Percentiles rank a stretch among this genome's conserved stretches.
Evolutionary conservation across 345 rosid species (phyloP).

Genomic region (Lepidium sativum): DNA sequence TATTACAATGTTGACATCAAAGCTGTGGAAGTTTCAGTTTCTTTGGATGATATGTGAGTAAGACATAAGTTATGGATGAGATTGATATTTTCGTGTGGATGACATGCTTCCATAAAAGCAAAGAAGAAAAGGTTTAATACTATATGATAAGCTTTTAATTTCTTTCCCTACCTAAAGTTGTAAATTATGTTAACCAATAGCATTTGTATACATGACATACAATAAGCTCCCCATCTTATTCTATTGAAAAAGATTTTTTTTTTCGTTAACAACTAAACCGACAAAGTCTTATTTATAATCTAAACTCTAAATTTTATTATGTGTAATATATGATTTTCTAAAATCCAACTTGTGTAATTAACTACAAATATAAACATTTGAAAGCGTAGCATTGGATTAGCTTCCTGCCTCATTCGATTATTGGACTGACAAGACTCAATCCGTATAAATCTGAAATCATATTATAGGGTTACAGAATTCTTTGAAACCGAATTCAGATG

Average conservation of each 20-base stretch:
- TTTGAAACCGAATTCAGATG: too few species aligned
- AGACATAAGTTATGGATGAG: conserved; percentile 17
- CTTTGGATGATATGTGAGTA: conserved; percentile 3
- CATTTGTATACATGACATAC: conserved; percentile 12
- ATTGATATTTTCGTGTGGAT: conserved; percentile 18
- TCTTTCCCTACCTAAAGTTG: conserved; percentile 12
- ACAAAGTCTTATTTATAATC: too few species aligned
- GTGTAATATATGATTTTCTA: too few species aligned
- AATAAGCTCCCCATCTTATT: conserved; percentile 19
- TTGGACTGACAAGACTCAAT: too few species aligned
- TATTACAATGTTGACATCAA: conserved; percentile 10
- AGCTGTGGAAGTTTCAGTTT: not conserved
- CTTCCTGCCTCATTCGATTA: too few species aligned
- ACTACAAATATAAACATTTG: too few species aligned
- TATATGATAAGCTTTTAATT: not conserved
- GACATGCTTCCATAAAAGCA: conserved; percentile 15
- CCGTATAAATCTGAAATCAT: too few species aligned
- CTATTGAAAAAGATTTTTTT: conserved; percentile 7
- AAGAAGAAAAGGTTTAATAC: not conserved
- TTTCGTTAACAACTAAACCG: too few species aligned
- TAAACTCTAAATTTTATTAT: too few species aligned
- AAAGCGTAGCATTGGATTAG: too few species aligned
- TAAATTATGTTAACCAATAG: conserved; percentile 15
- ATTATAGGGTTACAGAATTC: too few species aligned
- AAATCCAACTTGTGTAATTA: too few species aligned